Base-by-base conservation (phyloP, 2,329 filamentous ascomycete species). In the Fusarium pilosicola region DNA sequence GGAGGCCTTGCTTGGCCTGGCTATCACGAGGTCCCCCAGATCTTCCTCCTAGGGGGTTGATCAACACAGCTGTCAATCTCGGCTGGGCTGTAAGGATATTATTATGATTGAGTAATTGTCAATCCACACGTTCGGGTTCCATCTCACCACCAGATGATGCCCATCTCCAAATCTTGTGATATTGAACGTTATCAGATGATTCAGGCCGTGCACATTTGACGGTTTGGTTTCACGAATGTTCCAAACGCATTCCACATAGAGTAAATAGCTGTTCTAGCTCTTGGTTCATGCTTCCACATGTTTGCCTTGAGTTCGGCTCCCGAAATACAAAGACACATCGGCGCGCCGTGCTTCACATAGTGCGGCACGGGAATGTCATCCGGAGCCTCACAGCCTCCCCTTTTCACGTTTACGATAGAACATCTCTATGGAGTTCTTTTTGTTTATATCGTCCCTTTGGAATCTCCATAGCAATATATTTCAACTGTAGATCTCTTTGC, bases 161-260 rank as follows among this genome's bases (percentile, higher is more conserved):
- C 39, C n/a, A 45, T 24, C 22, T 13, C 15, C 48, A 51, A 51
- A 51, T 22, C 44, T 61, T 45, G 32, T 49, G 55, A 66, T 70
- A 42, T 45, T 52, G 14, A 41, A 38, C 39, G 42, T 39, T 49
- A 52, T 62, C 57, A 39, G 71, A 73, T 62, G 42, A 65, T 26
- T 55, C 38, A 49, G 38, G 20, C 60, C 59, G 71, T 74, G 71
- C 71, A 55, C 67, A 15, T 51, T 49, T 32, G 49, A 61, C 52
- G 45, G 44, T 28, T 69, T 69, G 36, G 71, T 72, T 69, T 74
- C 71, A 74, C 55, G 56, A 57, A 52, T 56, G 68, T 62, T 72
- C 71, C 34, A 56, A 61, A 49, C 41, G 7, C 52, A 57, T 71
- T 44, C 61, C 54, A 68, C 34, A 28, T 46, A 49, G 26, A 42